Conservation (phyloP, 495 filamentous ascomycete genomes). For the Penicillium alfredii region DNA sequence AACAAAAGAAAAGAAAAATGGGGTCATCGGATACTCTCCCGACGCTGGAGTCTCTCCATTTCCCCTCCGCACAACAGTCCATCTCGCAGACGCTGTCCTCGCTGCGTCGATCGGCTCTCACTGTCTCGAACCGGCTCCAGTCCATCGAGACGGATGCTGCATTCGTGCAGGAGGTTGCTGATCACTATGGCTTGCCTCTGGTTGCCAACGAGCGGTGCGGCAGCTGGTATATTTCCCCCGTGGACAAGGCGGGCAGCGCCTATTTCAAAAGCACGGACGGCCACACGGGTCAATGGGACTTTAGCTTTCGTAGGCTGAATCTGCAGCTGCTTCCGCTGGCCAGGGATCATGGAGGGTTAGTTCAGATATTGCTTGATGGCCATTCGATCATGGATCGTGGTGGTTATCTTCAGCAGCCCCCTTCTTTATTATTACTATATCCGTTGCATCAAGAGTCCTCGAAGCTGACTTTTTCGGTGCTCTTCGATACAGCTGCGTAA, state of each 20-base stretch:
- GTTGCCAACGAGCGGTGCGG: conserved; percentile 91
- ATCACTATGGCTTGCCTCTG: conserved; percentile 60
- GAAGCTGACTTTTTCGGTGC: too few relatives aligned
- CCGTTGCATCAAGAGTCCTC: too few relatives aligned
- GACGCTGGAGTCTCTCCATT: conserved; percentile 38
- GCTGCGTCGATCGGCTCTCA: conserved; percentile 68
- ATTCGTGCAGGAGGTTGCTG: conserved; percentile 55
- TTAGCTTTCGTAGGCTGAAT: conserved; percentile 79
- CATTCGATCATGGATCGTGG: too few relatives aligned
- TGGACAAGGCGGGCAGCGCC: conserved; percentile 58
- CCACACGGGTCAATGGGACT: conserved; percentile 82
- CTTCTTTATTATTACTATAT: too few relatives aligned
- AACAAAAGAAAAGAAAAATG: conserved; percentile 10
- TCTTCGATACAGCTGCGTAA: conserved; percentile 60
- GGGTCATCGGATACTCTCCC: conserved; percentile 24
- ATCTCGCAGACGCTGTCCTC: conserved; percentile 44
- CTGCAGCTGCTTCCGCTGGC: conserved; percentile 63
- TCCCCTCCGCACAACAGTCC: conserved; percentile 37
- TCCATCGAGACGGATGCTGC: conserved; percentile 64
- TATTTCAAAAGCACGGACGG: conserved; percentile 99
- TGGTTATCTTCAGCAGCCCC: too few relatives aligned
- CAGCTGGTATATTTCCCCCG: conserved; percentile 84
- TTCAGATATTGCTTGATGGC: too few relatives aligned
- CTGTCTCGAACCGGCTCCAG: conserved; percentile 69
- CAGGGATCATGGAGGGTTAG: conserved; percentile 60